phyloP scores from a whole-genome alignment of 768 basidiomycete genomes.

The Mycena galericulata region DNA sequence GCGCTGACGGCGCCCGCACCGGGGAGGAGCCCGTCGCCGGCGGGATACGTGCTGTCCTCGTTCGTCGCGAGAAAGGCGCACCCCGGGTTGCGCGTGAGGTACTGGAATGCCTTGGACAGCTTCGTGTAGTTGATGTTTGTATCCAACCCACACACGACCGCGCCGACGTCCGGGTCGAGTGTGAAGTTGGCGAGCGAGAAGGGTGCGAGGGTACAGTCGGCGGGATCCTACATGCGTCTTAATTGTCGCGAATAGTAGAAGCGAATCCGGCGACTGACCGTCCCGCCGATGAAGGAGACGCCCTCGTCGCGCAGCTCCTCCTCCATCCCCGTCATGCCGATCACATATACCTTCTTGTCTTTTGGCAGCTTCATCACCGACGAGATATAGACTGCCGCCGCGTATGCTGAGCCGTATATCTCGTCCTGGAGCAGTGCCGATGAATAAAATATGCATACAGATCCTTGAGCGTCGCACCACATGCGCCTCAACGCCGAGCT shows the following conservation, averaged over 20 bases:
- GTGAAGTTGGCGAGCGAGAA: conserved; percentile 79
- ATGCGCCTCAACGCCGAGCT: conserved; percentile 85
- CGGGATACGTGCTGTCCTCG: conserved; percentile 92
- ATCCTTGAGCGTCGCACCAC: conserved; percentile 61
- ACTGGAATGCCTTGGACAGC: conserved; percentile 91
- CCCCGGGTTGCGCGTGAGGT: conserved; percentile 82
- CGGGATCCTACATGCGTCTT: conserved; percentile 85
- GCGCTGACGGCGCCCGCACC: conserved; percentile 90
- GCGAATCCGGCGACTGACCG: too few species aligned
- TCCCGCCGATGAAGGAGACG: conserved; percentile 83
- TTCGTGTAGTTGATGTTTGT: conserved; percentile 92
- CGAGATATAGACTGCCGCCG: conserved; percentile 79
- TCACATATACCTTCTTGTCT: conserved; percentile 94
- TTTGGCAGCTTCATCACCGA: conserved; percentile 90
- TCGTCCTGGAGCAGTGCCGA: conserved; percentile 87
- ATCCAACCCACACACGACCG: conserved; percentile 96
- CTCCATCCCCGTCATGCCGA: conserved; percentile 92
- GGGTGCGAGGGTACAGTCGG: conserved; percentile 78
- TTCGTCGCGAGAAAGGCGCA: conserved; percentile 93
- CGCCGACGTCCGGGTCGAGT: conserved; percentile 84
- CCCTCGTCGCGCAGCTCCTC: conserved; percentile 94
- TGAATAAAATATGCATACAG: background rate
- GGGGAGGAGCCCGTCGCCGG: conserved; percentile 76
- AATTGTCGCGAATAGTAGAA: too few species aligned
- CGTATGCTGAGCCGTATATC: conserved; percentile 95